Base-by-base conservation (phyloP, 2,329 filamentous ascomycete genomes). In the Exserohilum turcica region DNA sequence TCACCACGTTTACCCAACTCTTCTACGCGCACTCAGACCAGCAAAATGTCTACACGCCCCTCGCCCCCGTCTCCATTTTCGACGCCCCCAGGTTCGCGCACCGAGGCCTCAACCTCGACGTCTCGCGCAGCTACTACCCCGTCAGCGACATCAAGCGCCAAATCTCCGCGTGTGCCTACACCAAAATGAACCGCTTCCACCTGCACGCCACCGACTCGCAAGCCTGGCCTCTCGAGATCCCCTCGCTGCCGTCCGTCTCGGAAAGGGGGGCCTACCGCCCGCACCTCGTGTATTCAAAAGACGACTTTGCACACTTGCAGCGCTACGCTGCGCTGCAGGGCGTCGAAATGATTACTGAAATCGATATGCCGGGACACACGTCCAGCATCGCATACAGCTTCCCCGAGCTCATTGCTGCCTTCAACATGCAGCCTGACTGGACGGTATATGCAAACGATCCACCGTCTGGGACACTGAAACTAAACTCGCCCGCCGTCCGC, bases 181-280 rank as follows among this genome's bases (percentile, higher is more conserved):
- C 87, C 78, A 94, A 95, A 78, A 83, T 94, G 79, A 94, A 94
- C 76, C 82, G 86, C 5, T 80, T 95, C 50, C 91, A 94, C 74
- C 78, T 93, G 48, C 91, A 95, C 77, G 81, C 88, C 52, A 94
- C 90, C 4, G 91, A 95, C 73, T 86, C 88, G 13, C 91, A 95
- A 74, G 90, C 90, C 3, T 95, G 91, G 88, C 91, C 91, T 0
- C 79, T 96, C 19, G 90, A 91, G 61, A 87, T 96, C 43, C 89
- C 90, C 1, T 75, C 88, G 2, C 75, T 96, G 57, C 89, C 91
- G 3, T 82, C 87, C 53, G 79, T 96, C 2, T 81, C 90, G 3
- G 74, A 80, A 46, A 87, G 90, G 71, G 91, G 91, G 31, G 87
- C 90, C 1, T 95, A 95, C 68, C 80, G 81, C 19, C 78, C 81